Percentiles rank a stretch among this genome's conserved stretches.
Conservation (phyloP, 2,329 filamentous ascomycete genomes). For the Hirsutella minnesotensis region DNA sequence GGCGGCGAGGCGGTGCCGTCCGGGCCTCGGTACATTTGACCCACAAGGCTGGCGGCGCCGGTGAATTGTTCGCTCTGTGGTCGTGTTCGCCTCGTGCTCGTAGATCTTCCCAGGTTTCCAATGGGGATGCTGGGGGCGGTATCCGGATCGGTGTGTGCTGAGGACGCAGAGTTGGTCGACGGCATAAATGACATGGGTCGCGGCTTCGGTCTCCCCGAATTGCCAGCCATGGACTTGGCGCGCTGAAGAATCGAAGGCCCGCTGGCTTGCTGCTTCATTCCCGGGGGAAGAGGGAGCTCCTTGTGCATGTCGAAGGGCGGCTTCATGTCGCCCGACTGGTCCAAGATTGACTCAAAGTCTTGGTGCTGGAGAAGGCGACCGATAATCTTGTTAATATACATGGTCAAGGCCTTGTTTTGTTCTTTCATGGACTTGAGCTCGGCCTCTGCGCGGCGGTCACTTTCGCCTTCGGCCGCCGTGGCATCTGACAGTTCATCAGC, state of each 20-base stretch:
- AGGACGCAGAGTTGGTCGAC: conserved; percentile 16
- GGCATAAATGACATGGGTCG: conserved; percentile 49
- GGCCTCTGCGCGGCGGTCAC: conserved; percentile 57
- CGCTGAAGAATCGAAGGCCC: conserved; percentile 44
- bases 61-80: conserved; percentile 55
- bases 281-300: conserved; percentile 64
- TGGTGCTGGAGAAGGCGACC: conserved; percentile 87
- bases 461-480: conserved; percentile 47
- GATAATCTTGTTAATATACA: conserved; percentile 99
- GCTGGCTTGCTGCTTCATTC: conserved; percentile 18
- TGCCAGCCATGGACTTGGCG: conserved; percentile 47
- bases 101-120: conserved; percentile 39
- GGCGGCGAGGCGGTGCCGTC: conserved; percentile 51
- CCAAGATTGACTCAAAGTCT: conserved; percentile 87
- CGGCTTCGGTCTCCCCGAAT: conserved; percentile 32
- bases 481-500: conserved; percentile 79
- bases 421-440: conserved; percentile 76
- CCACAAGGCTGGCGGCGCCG: conserved; percentile 60
- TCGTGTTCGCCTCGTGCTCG: conserved; percentile 40
- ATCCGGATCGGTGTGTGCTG: conserved; percentile 51
- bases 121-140: conserved; percentile 70
- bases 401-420: conserved; percentile 90
- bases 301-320: conserved; percentile 52
- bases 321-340: conserved; percentile 54
- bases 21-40: conserved; percentile 78